A percentile compares a stretch with the other conserved stretches of the same genome.
Evolutionary conservation across 441 rosid species (phyloP).

Genomic region (Brassica hybrid): DNA sequence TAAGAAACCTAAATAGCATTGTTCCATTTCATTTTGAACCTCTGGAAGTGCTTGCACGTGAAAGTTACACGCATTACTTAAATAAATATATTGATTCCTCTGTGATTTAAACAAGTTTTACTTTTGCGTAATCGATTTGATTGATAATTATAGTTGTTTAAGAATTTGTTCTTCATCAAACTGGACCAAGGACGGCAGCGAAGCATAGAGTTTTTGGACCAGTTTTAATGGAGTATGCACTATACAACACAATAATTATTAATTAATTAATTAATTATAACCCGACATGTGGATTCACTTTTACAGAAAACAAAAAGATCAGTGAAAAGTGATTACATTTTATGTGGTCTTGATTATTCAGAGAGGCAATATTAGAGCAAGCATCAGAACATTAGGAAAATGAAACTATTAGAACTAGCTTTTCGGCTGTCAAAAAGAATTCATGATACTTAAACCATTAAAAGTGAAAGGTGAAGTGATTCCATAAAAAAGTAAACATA

Average conservation of each 20-base stretch:
- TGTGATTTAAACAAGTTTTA: conserved; percentile 18
- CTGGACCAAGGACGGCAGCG: conserved; percentile 32
- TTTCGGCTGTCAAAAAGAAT: conserved; percentile 3
- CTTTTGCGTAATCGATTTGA: conserved; percentile 21
- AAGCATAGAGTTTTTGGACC: conserved; percentile 15
- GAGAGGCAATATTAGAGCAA: conserved; percentile 1
- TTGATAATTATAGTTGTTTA: not conserved
- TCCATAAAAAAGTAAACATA: conserved; percentile 15
- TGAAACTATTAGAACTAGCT: not conserved
- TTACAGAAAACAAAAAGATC: not conserved
- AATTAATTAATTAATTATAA: not conserved
- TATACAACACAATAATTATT: conserved; percentile 1
- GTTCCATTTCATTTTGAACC: not conserved
- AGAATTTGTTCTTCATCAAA: conserved; percentile 25
- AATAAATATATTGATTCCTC: not conserved
- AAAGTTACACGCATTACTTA: conserved; percentile 10
- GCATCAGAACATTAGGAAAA: conserved; percentile 35
- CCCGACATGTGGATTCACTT: conserved; percentile 21
- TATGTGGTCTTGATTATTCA: conserved; percentile 18
- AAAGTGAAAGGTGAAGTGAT: conserved; percentile 33
- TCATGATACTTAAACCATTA: conserved; percentile 20
- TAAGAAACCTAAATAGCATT: conserved; percentile 21
- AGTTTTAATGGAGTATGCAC: conserved; percentile 22
- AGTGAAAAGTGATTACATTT: not conserved
- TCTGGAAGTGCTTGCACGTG: conserved; percentile 32